Evolutionary conservation across 805 yeast species (phyloP), one percentile per base, ranked within the genome.

Genomic region (Candida koratica): DNA sequence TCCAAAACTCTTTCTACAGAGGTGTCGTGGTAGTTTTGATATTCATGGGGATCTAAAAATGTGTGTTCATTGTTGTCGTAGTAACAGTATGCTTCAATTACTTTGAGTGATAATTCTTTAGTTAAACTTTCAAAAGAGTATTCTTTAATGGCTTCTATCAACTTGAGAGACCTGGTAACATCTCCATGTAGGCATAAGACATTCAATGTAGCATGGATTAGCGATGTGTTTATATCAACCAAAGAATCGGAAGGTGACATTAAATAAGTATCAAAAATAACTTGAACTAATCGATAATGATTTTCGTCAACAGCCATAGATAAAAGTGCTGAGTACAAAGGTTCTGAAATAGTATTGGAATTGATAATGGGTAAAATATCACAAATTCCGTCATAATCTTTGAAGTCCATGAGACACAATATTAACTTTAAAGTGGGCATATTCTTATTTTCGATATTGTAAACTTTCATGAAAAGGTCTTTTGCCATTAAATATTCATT

Each of bases 111-210:
- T 17, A 66, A 44, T 8, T 63, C 64, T 30, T 56, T 59, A 19
- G 57, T 53, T 24, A 67, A 42, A 1, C 61, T 61, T 35, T 61
- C 60, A 36, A 62, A 67, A 2, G 31, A 17, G 14, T 29, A 6
- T 3, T 13, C 16, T 20, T 29, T 29, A 10, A 29, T 17, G 30
- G 63, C 45, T 38, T 67, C 69, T 9, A 67, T 56, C 10, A 66
- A 45, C 5, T 50, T 37, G 7, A 63, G 38, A 1, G 67, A 55
- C 55, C 54, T 58, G 11, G 51, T 32, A 5, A 64, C 61, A 42
- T 67, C 73, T 5, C 73, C 73, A 34, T 58, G 49, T 4, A 49
- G 39, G 2, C 67, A 46, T 8, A 67, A 49, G 0, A 55, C 46
- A 22, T 57, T 61, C 17, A 67, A 47, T 5, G 62, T 53, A 32